These are phyloP conservation scores for Syncephalastrum sp. DNA, from an alignment of 371 early-diverging fungal species.

Conservation along the genomic window DNA sequence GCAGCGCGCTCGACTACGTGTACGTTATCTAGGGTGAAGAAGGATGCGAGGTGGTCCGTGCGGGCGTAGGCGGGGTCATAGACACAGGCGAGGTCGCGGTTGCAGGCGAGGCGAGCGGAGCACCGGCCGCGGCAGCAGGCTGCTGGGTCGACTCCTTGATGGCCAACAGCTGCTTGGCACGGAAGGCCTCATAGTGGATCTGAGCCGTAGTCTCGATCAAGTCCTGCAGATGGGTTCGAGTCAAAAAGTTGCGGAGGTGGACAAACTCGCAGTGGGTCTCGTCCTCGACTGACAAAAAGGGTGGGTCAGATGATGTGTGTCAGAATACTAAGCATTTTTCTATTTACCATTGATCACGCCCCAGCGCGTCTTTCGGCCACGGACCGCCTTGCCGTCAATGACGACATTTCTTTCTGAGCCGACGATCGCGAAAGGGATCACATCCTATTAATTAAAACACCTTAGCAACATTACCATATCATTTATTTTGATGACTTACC, in stretches of 20 bases:
- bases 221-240: conserved; percentile 79
- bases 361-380: conserved; percentile 70
- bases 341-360: conserved; percentile 63
- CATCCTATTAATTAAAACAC: conserved; percentile 37
- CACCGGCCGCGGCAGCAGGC: conserved; percentile 11
- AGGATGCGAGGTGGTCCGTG: conserved; percentile 17
- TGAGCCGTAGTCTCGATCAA: conserved; percentile 81
- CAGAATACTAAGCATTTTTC: not conserved
- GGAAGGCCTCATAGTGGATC: conserved; percentile 87
- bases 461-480: not conserved
- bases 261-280: conserved; percentile 74
- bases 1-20: no score
- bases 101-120: conserved; percentile 9
- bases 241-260: conserved; percentile 82
- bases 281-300: conserved; percentile 50
- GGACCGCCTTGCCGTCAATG: conserved; percentile 76
- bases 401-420: conserved; percentile 82
- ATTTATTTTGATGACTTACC: conserved; percentile 16
- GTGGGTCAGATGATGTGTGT: not conserved
- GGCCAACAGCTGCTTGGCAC: conserved; percentile 80
- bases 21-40: conserved; percentile 9
- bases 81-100: conserved; percentile 7
- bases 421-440: conserved; percentile 84
- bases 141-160: conserved; percentile 64
- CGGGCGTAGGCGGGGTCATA: conserved; percentile 9